These are phyloP conservation scores for Suillus weaverae DNA, from an alignment of 768 basidiomycete genomes.

Conservation along the genomic window DNA sequence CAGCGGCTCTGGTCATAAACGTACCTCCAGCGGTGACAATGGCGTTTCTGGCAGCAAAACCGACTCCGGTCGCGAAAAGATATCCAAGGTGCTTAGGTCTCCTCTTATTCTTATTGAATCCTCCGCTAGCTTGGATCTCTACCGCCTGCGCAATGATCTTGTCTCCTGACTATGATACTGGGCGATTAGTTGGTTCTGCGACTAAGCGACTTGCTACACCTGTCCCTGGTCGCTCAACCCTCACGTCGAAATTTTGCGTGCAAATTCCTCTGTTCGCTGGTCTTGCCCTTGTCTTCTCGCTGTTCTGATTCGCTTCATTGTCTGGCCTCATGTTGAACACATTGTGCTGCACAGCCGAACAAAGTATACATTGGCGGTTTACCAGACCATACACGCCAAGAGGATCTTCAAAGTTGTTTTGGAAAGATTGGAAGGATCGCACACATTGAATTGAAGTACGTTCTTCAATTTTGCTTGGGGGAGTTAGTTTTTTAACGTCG, in stretches of 20 bases:
- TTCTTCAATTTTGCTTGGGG: constrained; percentile 15
- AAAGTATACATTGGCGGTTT: constrained; percentile 92
- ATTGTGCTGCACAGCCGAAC: constrained; percentile 79
- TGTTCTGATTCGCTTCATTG: constrained; percentile 48
- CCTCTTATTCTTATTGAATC: constrained; percentile 37
- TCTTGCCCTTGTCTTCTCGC: constrained; percentile 45
- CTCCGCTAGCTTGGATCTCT: constrained; percentile 23
- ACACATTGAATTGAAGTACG: constrained; percentile 84
- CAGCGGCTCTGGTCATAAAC: constrained; percentile 19
- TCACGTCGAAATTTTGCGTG: constrained; percentile 6
- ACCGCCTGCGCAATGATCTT: constrained; percentile 18
- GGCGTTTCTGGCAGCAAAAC: constrained; percentile 43
- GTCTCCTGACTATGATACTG: constrained; percentile 15
- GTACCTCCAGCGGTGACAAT: constrained; percentile 45
- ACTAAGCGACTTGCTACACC: constrained; percentile 9
- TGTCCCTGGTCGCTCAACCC: constrained; percentile 9
- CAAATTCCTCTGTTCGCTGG: constrained; percentile 27
- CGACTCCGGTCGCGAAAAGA: constrained; percentile 65
- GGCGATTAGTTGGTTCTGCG: constrained; percentile 6
- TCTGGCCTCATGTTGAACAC: constrained; percentile 61
- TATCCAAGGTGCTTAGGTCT: constrained; percentile 87
- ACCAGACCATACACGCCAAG: constrained; percentile 82
- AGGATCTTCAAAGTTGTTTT: constrained; percentile 84
- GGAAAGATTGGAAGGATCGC: constrained; percentile 78
- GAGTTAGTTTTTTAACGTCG: constrained; percentile 16